A percentile compares a stretch with the other conserved stretches of the same genome.
Conservation (phyloP, 1,284 basidiomycete species). For the Vanrija sp. region DNA sequence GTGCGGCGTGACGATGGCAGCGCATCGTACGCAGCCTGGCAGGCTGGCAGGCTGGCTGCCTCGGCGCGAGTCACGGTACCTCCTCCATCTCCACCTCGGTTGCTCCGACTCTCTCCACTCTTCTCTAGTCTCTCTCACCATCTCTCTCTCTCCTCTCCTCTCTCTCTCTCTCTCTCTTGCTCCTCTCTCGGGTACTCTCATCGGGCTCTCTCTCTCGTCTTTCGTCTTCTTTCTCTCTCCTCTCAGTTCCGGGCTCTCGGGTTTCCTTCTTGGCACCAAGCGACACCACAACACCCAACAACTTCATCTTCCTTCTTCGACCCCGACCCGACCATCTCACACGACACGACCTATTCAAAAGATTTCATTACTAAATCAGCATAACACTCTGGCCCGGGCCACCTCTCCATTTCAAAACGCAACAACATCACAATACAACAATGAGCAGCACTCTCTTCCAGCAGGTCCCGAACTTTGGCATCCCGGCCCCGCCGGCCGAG, state of each 20-base stretch:
- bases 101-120: slow-evolving; percentile 1
- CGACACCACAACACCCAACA: slow-evolving; percentile 5
- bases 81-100: too few species aligned
- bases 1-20: too few species aligned
- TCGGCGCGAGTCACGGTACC: too few species aligned
- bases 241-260: slow-evolving; percentile 7
- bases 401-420: not conserved
- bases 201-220: not conserved
- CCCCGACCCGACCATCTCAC: not conserved
- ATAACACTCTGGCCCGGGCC: not conserved
- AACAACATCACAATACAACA: not conserved
- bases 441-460: slow-evolving; percentile 1
- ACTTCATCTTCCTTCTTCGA: not conserved
- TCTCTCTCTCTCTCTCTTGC: slow-evolving; percentile 12
- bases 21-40: too few species aligned
- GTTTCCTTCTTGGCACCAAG: slow-evolving; percentile 1
- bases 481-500: slow-evolving; percentile 17
- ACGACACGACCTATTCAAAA: not conserved
- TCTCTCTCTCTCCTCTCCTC: not conserved
- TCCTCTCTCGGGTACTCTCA: slow-evolving; percentile 6
- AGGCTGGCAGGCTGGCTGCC: too few species aligned
- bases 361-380: not conserved
- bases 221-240: slow-evolving; percentile 1
- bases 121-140: not conserved
- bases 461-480: not conserved